phyloP scores from a whole-genome alignment of 768 basidiomycete species.

The Mrakia frigida region DNA sequence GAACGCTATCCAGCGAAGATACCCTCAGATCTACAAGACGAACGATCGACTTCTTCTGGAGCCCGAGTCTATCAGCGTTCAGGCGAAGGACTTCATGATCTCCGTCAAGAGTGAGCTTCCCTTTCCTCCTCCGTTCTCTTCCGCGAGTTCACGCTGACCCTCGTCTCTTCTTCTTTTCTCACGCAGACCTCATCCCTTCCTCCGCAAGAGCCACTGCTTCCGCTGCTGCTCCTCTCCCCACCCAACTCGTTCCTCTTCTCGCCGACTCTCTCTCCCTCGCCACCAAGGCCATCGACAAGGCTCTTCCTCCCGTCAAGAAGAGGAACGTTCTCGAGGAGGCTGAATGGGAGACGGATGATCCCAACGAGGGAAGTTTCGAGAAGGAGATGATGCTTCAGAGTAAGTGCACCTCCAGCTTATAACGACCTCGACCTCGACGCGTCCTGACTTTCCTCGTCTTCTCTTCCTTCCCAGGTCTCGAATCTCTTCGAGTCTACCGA shows the following conservation, averaged over 20 bases:
- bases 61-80: constrained; percentile 76
- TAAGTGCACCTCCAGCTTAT: constrained; percentile 46
- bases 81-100: constrained; percentile 91
- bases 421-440: not conserved
- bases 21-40: constrained; percentile 95
- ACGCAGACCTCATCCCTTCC: constrained; percentile 87
- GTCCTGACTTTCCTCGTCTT: not conserved
- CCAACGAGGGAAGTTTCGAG: constrained; percentile 67
- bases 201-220: constrained; percentile 87
- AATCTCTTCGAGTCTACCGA: constrained; percentile 81
- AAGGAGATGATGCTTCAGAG: constrained; percentile 83
- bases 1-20: constrained; percentile 90
- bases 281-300: constrained; percentile 63
- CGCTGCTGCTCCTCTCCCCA: constrained; percentile 73
- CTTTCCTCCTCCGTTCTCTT: not conserved
- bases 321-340: constrained; percentile 87
- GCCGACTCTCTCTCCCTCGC: constrained; percentile 62
- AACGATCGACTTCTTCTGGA: constrained; percentile 75
- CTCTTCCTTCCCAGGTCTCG: constrained; percentile 60
- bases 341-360: constrained; percentile 71
- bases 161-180: constrained; percentile 5
- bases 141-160: not conserved
- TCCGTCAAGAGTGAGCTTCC: constrained; percentile 78
- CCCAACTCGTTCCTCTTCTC: constrained; percentile 76
- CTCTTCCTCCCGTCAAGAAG: constrained; percentile 74